Percentiles rank a stretch among this genome's conserved stretches.
Evolutionary conservation across 352 stramenopile species (phyloP).

Genomic region (Phytopythium montanum): DNA sequence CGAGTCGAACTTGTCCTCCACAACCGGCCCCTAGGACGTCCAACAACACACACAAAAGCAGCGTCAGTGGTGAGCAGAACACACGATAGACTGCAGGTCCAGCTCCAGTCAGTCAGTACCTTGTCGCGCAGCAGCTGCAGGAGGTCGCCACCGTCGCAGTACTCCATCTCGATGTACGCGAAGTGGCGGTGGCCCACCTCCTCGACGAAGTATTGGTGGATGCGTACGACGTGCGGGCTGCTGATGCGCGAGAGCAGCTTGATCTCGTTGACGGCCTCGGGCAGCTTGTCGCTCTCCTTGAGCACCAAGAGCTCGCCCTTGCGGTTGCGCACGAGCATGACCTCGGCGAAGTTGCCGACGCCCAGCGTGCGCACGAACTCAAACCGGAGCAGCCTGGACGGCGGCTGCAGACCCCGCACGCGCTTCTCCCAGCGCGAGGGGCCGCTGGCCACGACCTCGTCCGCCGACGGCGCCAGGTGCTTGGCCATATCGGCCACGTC

Average conservation of each 20-base stretch:
- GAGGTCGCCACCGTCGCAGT: conserved; percentile 62
- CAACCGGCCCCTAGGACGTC: conserved; percentile 32
- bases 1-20: conserved; percentile 39
- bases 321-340: conserved; percentile 63
- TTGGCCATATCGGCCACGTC: conserved; percentile 18
- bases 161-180: conserved; percentile 85
- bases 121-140: conserved; percentile 28
- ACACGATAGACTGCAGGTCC: not conserved
- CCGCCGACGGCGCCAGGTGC: conserved; percentile 14
- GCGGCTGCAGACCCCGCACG: conserved; percentile 30
- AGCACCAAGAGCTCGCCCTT: conserved; percentile 44
- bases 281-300: conserved; percentile 81
- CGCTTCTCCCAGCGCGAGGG: conserved; percentile 50
- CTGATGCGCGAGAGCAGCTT: conserved; percentile 51
- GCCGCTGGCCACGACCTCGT: conserved; percentile 33
- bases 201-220: conserved; percentile 77
- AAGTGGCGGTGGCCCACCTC: conserved; percentile 73
- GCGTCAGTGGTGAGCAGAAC: not conserved
- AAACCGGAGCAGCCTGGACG: conserved; percentile 64
- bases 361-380: conserved; percentile 60
- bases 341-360: conserved; percentile 69
- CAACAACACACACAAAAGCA: not conserved
- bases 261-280: conserved; percentile 77
- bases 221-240: conserved; percentile 63
- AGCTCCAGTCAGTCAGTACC: conserved; percentile 7